These are phyloP conservation scores for Micractinium conductrix DNA, from an alignment of 139 green algal genomes.

Conservation along the genomic window DNA sequence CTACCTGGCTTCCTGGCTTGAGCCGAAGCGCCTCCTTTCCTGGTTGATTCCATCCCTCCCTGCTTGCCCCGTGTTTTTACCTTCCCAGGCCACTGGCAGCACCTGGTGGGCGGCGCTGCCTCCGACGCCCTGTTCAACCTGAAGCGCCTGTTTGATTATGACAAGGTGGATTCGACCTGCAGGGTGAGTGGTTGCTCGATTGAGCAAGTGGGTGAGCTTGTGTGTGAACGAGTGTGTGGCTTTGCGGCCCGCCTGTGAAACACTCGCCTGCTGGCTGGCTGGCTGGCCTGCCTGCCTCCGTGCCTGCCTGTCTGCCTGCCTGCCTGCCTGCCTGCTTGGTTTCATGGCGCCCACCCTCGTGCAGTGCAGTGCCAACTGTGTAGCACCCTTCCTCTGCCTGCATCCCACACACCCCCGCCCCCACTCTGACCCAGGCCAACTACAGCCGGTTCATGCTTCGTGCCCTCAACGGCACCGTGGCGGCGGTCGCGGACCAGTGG, in stretches of 20 bases:
- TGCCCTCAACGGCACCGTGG: too few species aligned
- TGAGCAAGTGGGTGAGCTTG: too few species aligned
- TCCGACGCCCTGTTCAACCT: background rate
- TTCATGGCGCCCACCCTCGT: background rate
- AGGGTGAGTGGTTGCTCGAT: background rate
- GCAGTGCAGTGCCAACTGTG: background rate
- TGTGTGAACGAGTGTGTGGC: too few species aligned
- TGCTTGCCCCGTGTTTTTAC: background rate
- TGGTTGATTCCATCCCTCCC: background rate
- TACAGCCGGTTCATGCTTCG: background rate
- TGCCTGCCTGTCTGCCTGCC: too few species aligned
- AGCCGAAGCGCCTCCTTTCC: too few species aligned
- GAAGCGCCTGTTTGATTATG: background rate
- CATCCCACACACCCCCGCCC: background rate
- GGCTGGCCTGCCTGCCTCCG: too few species aligned
- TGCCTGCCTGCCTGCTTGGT: background rate
- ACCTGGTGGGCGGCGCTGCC: background rate
- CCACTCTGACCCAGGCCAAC: background rate
- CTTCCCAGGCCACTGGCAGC: slow-evolving; percentile 27
- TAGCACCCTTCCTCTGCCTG: background rate
- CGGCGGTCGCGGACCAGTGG: background rate
- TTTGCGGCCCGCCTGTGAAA: too few species aligned
- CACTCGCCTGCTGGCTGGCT: too few species aligned
- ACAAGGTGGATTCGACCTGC: background rate
- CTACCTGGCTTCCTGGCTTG: too few species aligned